Conservation (phyloP, 2,329 filamentous ascomycete species). For the Claviceps humidiphila region DNA sequence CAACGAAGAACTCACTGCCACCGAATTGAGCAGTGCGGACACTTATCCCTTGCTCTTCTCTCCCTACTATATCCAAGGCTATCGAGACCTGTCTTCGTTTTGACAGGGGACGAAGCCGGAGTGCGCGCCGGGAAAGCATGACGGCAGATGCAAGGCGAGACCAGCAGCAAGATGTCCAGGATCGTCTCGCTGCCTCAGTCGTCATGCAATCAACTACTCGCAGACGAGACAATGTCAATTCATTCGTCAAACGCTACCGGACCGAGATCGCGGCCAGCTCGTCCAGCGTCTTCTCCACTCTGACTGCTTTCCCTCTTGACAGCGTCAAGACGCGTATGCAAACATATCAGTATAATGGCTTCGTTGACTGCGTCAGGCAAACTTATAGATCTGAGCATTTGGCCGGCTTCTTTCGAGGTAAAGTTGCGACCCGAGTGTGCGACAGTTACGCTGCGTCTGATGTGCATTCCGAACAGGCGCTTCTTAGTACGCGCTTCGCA, state of each 20-base stretch:
- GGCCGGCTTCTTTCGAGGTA: constrained; percentile 70
- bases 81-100: no score
- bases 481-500: no score
- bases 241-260: constrained; percentile 58
- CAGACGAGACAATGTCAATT: constrained; percentile 21
- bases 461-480: no score
- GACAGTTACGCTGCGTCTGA: no score
- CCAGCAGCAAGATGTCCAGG: constrained; percentile 26
- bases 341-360: constrained; percentile 66
- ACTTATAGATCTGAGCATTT: constrained; percentile 65
- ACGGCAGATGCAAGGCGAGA: constrained; percentile 21
- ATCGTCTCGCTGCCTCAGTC: constrained; percentile 15
- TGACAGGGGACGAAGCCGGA: no score
- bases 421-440: constrained; percentile 7
- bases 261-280: constrained; percentile 69
- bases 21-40: no score
- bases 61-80: no score
- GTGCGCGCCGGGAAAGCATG: constrained; percentile 17
- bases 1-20: no score
- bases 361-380: constrained; percentile 58
- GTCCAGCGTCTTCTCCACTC: constrained; percentile 65
- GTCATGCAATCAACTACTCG: constrained; percentile 16
- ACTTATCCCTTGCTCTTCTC: neutral
- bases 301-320: constrained; percentile 73
- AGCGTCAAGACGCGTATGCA: constrained; percentile 87